Evolutionary conservation across 164 flowering plant genomes (phyloP).

Genomic region (Piper longum): DNA sequence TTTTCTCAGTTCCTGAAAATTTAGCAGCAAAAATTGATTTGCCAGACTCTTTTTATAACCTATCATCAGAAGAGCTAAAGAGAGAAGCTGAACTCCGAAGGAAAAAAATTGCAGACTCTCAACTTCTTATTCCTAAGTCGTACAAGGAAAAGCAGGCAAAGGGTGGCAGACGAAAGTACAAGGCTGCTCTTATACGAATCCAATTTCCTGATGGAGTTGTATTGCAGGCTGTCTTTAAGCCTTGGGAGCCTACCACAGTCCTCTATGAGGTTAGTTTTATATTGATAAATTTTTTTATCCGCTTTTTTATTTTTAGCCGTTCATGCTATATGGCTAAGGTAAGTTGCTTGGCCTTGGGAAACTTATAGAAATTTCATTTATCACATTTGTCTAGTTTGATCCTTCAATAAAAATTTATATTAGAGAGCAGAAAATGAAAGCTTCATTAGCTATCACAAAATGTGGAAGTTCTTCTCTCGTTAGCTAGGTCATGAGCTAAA

Average conservation of each 20-base stretch:
- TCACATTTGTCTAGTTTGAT: too few relatives aligned
- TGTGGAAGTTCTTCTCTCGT: too few relatives aligned
- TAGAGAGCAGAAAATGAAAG: too few relatives aligned
- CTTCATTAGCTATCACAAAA: too few relatives aligned
- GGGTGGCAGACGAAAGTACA: slow-evolving; percentile 54
- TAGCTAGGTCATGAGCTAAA: too few relatives aligned
- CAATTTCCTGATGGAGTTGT: slow-evolving; percentile 95
- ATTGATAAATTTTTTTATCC: neutral
- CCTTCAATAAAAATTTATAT: too few relatives aligned
- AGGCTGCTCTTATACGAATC: slow-evolving; percentile 50
- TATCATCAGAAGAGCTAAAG: slow-evolving; percentile 58
- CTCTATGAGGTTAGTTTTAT: slow-evolving; percentile 64
- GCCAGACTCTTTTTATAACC: slow-evolving; percentile 76
- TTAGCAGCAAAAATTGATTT: slow-evolving; percentile 64
- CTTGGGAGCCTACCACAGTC: slow-evolving; percentile 61
- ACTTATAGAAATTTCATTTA: too few relatives aligned
- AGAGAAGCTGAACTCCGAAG: slow-evolving; percentile 70
- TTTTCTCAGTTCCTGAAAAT: slow-evolving; percentile 75
- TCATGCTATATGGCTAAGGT: too few relatives aligned
- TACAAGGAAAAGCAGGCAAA: slow-evolving; percentile 84
- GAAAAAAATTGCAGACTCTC: slow-evolving; percentile 81
- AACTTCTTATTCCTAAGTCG: slow-evolving; percentile 79
- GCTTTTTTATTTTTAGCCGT: too few relatives aligned
- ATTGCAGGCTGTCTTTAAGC: slow-evolving; percentile 74
- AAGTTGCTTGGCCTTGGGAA: too few relatives aligned